Conservation (phyloP, 371 early-diverging fungal species). For the Nematocida sp. region DNA sequence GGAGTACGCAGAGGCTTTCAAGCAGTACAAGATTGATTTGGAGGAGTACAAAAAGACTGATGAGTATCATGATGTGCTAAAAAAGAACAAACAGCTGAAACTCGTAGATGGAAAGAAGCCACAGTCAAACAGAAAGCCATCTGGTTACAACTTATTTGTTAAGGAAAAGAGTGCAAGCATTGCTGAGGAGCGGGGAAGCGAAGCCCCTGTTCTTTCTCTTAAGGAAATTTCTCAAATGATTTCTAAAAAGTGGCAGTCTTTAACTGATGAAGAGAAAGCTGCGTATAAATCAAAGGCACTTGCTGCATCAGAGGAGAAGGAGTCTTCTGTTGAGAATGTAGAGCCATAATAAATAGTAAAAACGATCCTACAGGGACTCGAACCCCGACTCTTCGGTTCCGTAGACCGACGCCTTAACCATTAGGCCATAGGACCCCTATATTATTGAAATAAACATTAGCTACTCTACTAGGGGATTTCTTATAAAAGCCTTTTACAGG, state of each 20-base stretch:
- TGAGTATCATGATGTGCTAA: constrained; percentile 60
- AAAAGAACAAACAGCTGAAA: constrained; percentile 33
- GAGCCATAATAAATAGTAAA: constrained; percentile 41
- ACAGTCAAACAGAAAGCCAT: constrained; percentile 25
- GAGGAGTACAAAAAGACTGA: constrained; percentile 68
- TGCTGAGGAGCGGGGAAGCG: constrained; percentile 46
- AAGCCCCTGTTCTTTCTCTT: constrained; percentile 53
- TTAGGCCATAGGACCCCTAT: constrained; percentile 62
- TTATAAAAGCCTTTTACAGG: constrained; percentile 38
- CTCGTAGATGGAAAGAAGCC: background rate
- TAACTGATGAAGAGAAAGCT: constrained; percentile 51
- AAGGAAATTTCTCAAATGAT: constrained; percentile 60
- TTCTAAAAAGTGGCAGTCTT: constrained; percentile 62
- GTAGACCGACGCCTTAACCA: constrained; percentile 68
- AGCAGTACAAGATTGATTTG: constrained; percentile 57
- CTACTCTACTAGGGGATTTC: constrained; percentile 1
- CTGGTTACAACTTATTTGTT: constrained; percentile 64
- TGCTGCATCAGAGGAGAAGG: constrained; percentile 19
- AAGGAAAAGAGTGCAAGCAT: constrained; percentile 55
- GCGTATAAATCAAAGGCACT: constrained; percentile 59
- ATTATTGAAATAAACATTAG: constrained; percentile 52
- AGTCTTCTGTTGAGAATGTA: constrained; percentile 25
- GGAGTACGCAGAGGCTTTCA: constrained; percentile 58
- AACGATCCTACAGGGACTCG: constrained; percentile 55
- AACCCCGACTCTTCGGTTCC: constrained; percentile 60